Evolutionary conservation across 352 stramenopile species (phyloP).

Genomic region (Globisporangium spiculum): DNA sequence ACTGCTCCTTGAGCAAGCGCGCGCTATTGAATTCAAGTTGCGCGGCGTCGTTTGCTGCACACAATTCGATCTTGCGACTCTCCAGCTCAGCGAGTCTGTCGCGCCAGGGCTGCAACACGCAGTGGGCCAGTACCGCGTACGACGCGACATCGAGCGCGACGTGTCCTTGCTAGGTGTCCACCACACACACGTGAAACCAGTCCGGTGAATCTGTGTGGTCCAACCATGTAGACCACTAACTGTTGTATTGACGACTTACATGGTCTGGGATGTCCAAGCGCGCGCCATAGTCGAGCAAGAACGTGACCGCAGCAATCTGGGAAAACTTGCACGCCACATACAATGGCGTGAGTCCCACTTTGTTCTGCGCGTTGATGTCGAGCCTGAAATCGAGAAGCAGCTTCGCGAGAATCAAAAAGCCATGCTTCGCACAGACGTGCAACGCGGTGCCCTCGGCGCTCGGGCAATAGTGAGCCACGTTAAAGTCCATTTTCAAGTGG

Average conservation of each 20-base stretch:
- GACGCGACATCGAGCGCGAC: conserved; percentile 50
- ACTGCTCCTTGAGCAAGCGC: conserved; percentile 19
- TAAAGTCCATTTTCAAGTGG: conserved; percentile 39
- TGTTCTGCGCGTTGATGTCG: conserved; percentile 40
- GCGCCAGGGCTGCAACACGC: conserved; percentile 33
- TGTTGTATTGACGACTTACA: conserved; percentile 20
- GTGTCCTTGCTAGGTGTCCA: conserved; percentile 29
- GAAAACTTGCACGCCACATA: conserved; percentile 59
- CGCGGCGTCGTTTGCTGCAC: conserved; percentile 17
- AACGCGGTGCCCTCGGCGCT: conserved; percentile 43
- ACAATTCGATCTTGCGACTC: conserved; percentile 20
- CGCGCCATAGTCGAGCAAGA: conserved; percentile 34
- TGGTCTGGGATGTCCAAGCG: conserved; percentile 48
- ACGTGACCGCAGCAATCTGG: conserved; percentile 30
- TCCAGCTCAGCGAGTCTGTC: conserved; percentile 18
- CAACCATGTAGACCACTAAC: conserved; percentile 5
- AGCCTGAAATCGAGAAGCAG: conserved; percentile 41
- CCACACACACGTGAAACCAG: neutral
- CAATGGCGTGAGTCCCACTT: conserved; percentile 52
- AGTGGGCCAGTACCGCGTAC: conserved; percentile 38
- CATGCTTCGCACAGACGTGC: conserved; percentile 58
- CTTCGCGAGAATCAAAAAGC: conserved; percentile 34
- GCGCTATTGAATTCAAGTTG: conserved; percentile 18
- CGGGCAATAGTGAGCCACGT: conserved; percentile 30
- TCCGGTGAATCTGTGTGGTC: neutral